A percentile compares a stretch with the other conserved stretches of the same genome.
These are phyloP conservation scores for Melanogaster broomeanus DNA, from an alignment of 768 basidiomycete species.

Conservation along the genomic window DNA sequence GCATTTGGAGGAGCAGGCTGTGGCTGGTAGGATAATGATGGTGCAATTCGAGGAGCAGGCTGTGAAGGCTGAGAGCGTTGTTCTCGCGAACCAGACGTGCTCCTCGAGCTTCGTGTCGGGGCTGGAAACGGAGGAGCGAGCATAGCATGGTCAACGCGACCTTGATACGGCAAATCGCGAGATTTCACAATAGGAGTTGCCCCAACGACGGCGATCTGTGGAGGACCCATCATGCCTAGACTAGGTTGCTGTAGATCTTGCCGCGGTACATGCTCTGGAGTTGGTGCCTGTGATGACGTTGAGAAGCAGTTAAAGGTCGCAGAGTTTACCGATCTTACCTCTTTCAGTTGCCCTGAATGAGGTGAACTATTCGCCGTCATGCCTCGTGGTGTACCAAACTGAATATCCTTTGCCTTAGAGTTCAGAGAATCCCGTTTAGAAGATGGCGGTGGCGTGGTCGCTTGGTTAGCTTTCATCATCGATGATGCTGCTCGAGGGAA, in stretches of 20 bases:
- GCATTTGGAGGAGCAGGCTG: slow-evolving; percentile 9
- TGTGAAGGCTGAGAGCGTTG: slow-evolving; percentile 15
- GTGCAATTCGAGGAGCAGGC: slow-evolving; percentile 7
- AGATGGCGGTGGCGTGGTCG: slow-evolving; percentile 16
- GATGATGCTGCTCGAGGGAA: slow-evolving; percentile 26
- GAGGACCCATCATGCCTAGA: slow-evolving; percentile 15
- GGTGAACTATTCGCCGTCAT: slow-evolving; percentile 25
- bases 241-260: slow-evolving; percentile 10
- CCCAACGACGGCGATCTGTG: slow-evolving; percentile 33
- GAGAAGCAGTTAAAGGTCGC: slow-evolving; percentile 3
- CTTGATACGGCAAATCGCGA: slow-evolving; percentile 23
- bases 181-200: slow-evolving; percentile 24
- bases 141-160: slow-evolving; percentile 21
- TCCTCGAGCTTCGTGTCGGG: slow-evolving; percentile 24
- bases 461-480: slow-evolving; percentile 30
- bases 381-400: slow-evolving; percentile 23
- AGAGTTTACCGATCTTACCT: slow-evolving; percentile 18
- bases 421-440: slow-evolving; percentile 29
- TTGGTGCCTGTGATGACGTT: slow-evolving; percentile 18
- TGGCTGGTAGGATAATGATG: slow-evolving; percentile 18
- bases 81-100: slow-evolving; percentile 24
- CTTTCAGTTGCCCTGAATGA: slow-evolving; percentile 18
- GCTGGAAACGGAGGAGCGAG: slow-evolving; percentile 30
- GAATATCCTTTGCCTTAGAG: slow-evolving; percentile 14
- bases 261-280: slow-evolving; percentile 17